Conservation (phyloP, 139 green algal genomes). For the Chlamydomonas applanata region DNA sequence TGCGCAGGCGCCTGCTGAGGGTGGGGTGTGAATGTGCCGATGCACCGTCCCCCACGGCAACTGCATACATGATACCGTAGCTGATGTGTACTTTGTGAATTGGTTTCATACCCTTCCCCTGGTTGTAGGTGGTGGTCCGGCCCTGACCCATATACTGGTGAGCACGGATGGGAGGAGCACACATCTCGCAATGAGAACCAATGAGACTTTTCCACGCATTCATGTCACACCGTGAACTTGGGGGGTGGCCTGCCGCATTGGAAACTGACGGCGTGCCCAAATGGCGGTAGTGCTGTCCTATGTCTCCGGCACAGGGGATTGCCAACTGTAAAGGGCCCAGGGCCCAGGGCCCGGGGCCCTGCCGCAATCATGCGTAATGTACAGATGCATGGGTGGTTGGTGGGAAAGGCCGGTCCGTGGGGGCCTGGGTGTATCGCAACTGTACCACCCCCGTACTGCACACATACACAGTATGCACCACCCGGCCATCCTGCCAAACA, state of each 20-base stretch:
- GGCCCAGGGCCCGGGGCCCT: no score
- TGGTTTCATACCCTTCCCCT: no score
- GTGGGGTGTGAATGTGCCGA: no score
- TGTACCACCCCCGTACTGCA: not conserved
- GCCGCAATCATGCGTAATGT: not conserved
- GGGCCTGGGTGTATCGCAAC: not conserved
- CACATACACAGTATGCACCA: not conserved
- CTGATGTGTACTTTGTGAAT: no score
- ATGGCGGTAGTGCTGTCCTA: not conserved
- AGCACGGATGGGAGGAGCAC: not conserved
- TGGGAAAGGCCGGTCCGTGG: not conserved
- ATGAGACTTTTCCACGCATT: no score
- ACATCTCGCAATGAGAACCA: not conserved
- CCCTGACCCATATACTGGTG: constrained; percentile 52
- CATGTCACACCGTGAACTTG: not conserved
- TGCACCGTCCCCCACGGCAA: no score
- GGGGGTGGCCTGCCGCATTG: not conserved
- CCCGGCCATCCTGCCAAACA: no score
- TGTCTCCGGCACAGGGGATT: no score
- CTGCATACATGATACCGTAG: no score
- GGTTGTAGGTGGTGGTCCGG: constrained; percentile 32
- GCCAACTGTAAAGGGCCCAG: no score
- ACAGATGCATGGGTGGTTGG: not conserved
- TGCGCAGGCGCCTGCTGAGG: no score
- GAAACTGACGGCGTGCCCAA: not conserved